phyloP scores from a whole-genome alignment of 495 filamentous ascomycete genomes.

The Symbiotaphrina buchneri region DNA sequence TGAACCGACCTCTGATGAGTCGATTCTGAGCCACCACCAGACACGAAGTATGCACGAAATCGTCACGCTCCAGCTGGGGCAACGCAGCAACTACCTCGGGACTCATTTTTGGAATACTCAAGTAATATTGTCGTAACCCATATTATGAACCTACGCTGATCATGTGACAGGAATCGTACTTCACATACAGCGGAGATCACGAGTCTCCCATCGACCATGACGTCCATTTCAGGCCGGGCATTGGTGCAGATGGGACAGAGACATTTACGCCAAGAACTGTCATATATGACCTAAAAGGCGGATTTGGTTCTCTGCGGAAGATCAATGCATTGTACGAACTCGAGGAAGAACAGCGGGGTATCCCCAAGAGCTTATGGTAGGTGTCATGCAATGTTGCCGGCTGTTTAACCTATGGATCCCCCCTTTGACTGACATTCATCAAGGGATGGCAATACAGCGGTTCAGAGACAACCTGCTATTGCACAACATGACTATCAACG shows the following conservation, averaged over 20 bases:
- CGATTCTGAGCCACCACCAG: no score
- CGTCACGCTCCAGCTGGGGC: conserved; percentile 80
- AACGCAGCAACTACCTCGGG: conserved; percentile 81
- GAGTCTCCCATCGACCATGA: conserved; percentile 70
- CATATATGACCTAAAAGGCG: conserved; percentile 87
- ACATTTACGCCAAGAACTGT: conserved; percentile 81
- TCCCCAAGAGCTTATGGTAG: conserved; percentile 36
- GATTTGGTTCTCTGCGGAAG: conserved; percentile 71
- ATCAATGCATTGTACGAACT: conserved; percentile 77
- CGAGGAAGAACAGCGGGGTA: conserved; percentile 24
- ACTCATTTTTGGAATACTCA: conserved; percentile 98
- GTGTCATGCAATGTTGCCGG: conserved; percentile 6
- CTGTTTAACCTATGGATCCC: conserved; percentile 1
- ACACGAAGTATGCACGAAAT: conserved; percentile 90
- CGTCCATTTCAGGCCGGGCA: conserved; percentile 73
- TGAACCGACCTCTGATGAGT: no score
- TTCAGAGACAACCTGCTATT: conserved; percentile 45
- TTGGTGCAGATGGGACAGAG: conserved; percentile 62
- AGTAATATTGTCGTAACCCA: conserved; percentile 16
- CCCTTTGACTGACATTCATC: conserved; percentile 4
- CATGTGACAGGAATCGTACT: conserved; percentile 67
- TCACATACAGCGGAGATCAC: conserved; percentile 55
- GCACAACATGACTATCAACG: conserved; percentile 49
- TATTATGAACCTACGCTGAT: not conserved
- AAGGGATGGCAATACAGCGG: conserved; percentile 47